Percentiles rank a stretch among this genome's conserved stretches.
Conservation (phyloP, 192 early-diverging fungal species). For the Kickxella alabastrina region DNA sequence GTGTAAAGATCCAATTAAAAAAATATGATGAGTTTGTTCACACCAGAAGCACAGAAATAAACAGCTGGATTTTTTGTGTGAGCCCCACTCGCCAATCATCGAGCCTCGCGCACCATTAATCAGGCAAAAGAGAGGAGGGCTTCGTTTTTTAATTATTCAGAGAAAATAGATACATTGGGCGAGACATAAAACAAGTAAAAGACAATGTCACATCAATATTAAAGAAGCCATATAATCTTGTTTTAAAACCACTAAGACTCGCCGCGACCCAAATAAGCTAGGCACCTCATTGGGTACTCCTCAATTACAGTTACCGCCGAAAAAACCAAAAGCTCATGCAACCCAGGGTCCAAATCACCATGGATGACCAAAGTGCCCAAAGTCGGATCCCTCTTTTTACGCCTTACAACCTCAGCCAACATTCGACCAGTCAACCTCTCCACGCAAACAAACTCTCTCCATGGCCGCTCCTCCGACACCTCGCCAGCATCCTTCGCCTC, state of each 20-base stretch:
- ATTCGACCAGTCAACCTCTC: slow-evolving; percentile 20
- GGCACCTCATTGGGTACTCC: slow-evolving; percentile 27
- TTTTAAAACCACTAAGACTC: too few relatives aligned
- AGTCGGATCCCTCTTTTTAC: neutral
- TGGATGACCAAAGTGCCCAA: slow-evolving; percentile 38
- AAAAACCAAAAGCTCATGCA: slow-evolving; percentile 35
- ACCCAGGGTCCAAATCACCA: slow-evolving; percentile 13
- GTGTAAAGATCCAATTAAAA: neutral
- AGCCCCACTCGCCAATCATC: too few relatives aligned
- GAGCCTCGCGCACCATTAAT: too few relatives aligned
- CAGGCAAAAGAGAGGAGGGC: too few relatives aligned
- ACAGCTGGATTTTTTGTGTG: too few relatives aligned
- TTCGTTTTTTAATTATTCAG: too few relatives aligned
- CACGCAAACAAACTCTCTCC: slow-evolving; percentile 31
- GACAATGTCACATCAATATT: too few relatives aligned
- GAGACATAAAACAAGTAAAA: too few relatives aligned
- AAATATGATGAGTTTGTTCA: slow-evolving; percentile 4
- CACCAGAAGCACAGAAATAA: slow-evolving; percentile 1
- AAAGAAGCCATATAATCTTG: too few relatives aligned
- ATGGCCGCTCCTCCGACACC: slow-evolving; percentile 8
- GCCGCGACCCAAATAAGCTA: neutral
- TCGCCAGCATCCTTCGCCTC: slow-evolving; percentile 19
- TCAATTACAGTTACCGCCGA: slow-evolving; percentile 34
- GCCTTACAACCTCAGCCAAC: slow-evolving; percentile 28
- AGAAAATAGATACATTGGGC: too few relatives aligned